Percentiles rank a stretch among this genome's conserved stretches.
These are phyloP conservation scores for Murraya koenigii DNA, from an alignment of 345 rosid genomes.

Conservation along the genomic window DNA sequence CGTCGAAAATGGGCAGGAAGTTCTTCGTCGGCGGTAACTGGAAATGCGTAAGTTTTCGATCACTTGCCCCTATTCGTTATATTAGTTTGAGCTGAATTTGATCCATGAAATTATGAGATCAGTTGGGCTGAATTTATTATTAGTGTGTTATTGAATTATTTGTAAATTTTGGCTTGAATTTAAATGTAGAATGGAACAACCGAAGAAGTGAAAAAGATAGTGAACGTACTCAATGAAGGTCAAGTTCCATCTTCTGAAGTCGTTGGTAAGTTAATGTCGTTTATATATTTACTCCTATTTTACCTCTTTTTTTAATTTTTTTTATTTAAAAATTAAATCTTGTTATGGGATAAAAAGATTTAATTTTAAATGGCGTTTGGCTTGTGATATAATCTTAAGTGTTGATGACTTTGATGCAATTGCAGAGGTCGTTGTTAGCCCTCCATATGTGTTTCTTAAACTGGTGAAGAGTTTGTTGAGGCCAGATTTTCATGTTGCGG, in stretches of 20 bases:
- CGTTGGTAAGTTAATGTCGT: conserved; percentile 48
- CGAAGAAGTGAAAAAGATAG: conserved; percentile 93
- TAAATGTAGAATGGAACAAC: conserved; percentile 72
- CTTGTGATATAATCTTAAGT: background rate
- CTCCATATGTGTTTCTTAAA: conserved; percentile 78
- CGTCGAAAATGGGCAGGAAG: conserved; percentile 61
- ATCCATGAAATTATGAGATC: background rate
- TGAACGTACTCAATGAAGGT: conserved; percentile 56
- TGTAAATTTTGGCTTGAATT: background rate
- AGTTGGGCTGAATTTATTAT: background rate
- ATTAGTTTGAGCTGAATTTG: background rate
- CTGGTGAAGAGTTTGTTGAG: conserved; percentile 58
- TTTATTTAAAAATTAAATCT: too few relatives aligned
- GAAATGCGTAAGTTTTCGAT: conserved; percentile 74
- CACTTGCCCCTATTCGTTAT: background rate
- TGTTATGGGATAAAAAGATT: background rate
- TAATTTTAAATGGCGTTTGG: background rate
- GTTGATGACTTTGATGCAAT: too few relatives aligned
- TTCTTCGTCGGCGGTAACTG: conserved; percentile 98
- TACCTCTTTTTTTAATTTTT: background rate
- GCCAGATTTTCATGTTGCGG: conserved; percentile 80
- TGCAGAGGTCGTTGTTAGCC: conserved; percentile 89
- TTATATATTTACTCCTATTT: background rate
- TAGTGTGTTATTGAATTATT: background rate
- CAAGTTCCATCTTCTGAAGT: conserved; percentile 73